Base-by-base conservation (phyloP, 495 filamentous ascomycete species). In the Evernia prunastri region DNA sequence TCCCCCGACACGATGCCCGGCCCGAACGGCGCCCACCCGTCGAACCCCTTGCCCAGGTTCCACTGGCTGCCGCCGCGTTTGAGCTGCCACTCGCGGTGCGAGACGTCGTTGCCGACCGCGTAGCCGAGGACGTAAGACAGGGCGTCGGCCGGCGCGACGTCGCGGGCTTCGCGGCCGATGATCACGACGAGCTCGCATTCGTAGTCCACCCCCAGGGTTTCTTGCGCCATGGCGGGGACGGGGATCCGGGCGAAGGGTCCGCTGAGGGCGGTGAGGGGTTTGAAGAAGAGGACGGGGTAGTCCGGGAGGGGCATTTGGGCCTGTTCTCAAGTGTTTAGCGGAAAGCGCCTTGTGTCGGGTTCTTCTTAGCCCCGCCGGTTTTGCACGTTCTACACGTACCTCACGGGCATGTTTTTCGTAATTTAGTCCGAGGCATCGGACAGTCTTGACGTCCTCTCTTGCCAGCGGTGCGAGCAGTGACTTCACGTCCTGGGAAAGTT, bases 11-110 rank as follows among this genome's bases (percentile, higher is more conserved):
- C 88, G 68, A 94, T 91, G 0, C 88, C 89, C 15, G 91, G 90
- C 3, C 90, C 91, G 67, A 83, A 88, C 0, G 90, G 90, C n/a
- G 89, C 90, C 89, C 89, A 93, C 56, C 88, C 87, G 75, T 96
- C 90, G 69, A 91, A 93, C 7, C 89, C 87, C 72, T 95, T 95
- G 3, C 90, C 90, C 6, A 92, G 67, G 0, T 78, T 79, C 90
- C 90, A 94, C 74, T 94, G 91, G 1, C 89, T 85, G 18, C 89
- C 87, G 20, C 89, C 90, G 36, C 82, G 82, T 70, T 86, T 84
- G 60, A 93, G 74, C 73, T 96, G 90, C 87, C 89, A 91, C 59
- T 90, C 88, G 29, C 90, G 85, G 72, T 93, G 89, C 17, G 86
- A 89, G 40, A 96, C 80, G 73, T 94, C 90, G 70, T 95, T 89